phyloP scores from a whole-genome alignment of 352 stramenopile genomes.

The Phytophthora cactorum region DNA sequence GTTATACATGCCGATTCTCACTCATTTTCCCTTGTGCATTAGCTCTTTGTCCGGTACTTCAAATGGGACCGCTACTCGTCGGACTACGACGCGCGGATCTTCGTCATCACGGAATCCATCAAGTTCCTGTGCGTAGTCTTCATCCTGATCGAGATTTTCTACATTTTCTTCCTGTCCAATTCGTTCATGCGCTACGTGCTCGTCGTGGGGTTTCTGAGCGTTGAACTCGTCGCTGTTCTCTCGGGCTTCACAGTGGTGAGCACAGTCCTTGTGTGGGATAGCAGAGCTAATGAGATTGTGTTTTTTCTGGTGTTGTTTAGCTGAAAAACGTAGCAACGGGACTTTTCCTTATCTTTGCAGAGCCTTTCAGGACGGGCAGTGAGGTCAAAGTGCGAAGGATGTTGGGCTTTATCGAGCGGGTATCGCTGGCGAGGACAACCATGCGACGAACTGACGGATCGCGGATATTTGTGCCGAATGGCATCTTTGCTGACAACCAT shows the following conservation, averaged over 20 bases:
- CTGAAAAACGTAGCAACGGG: constrained; percentile 84
- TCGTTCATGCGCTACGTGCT: constrained; percentile 69
- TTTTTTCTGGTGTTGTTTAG: constrained; percentile 29
- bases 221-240: constrained; percentile 68
- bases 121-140: constrained; percentile 80
- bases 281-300: neutral
- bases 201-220: constrained; percentile 65
- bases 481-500: constrained; percentile 74
- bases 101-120: constrained; percentile 81
- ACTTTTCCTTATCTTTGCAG: constrained; percentile 86
- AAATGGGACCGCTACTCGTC: constrained; percentile 73
- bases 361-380: constrained; percentile 79
- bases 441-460: constrained; percentile 72
- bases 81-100: constrained; percentile 79
- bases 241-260: constrained; percentile 74
- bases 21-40: neutral
- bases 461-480: constrained; percentile 81
- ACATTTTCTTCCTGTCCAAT: constrained; percentile 82
- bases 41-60: constrained; percentile 80
- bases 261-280: neutral
- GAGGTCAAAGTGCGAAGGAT: constrained; percentile 58
- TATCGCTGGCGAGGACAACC: constrained; percentile 78
- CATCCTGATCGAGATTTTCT: constrained; percentile 84
- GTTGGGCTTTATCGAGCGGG: constrained; percentile 72
- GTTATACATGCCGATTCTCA: neutral